These are phyloP conservation scores for Eimeria necatrix DNA, from an alignment of 169 alveolate genomes.

Conservation along the genomic window DNA sequence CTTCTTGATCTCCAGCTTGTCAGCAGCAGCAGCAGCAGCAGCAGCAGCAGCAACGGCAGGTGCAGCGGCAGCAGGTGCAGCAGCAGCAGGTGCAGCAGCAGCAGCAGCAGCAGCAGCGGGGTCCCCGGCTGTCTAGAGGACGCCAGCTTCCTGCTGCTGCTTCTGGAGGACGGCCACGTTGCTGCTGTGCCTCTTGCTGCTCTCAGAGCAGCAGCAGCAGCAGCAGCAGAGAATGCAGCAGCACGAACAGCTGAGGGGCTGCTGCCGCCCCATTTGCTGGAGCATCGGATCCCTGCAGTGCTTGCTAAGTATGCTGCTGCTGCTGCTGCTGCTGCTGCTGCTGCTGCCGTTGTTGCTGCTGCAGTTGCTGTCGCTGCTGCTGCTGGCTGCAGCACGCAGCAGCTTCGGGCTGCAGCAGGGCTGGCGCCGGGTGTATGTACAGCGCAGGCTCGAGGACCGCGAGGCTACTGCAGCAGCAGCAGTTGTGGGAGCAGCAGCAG, in stretches of 20 bases:
- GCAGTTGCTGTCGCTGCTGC: conserved; percentile 4
- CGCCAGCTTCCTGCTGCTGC: conserved; percentile 1
- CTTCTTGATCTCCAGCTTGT: background rate
- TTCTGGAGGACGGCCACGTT: background rate
- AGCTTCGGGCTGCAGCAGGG: background rate
- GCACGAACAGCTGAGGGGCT: background rate
- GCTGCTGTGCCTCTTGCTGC: background rate
- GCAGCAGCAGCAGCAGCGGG: background rate
- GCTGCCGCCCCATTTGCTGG: background rate
- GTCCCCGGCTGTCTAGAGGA: background rate
- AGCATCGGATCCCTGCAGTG: background rate
- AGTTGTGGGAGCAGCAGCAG: conserved; percentile 2
- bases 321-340: background rate
- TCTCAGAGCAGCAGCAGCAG: conserved; percentile 26
- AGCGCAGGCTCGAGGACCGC: background rate
- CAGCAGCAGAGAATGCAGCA: background rate
- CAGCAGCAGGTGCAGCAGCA: background rate
- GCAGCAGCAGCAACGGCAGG: background rate
- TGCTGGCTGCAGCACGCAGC: background rate
- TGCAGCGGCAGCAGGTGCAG: background rate
- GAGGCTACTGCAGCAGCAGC: background rate
- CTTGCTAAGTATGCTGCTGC: background rate
- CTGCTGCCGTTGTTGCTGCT: conserved; percentile 1
- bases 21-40: background rate
- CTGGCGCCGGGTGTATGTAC: background rate